These are phyloP conservation scores for Groenewaldozyma sp. DNA, from an alignment of 1,139 yeast species.

Conservation along the genomic window DNA sequence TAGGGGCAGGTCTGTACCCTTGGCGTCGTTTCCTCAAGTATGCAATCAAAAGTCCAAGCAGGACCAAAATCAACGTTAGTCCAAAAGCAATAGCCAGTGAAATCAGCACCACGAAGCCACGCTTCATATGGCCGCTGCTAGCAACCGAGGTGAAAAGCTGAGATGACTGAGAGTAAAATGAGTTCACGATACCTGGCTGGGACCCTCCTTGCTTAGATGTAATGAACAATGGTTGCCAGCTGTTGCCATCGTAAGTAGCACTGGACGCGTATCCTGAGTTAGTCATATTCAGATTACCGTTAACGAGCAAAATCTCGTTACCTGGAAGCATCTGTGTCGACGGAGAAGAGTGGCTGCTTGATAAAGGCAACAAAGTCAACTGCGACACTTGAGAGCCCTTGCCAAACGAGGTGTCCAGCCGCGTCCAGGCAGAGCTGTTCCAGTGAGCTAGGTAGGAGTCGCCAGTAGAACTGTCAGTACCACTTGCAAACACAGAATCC, in stretches of 20 bases:
- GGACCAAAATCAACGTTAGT: slow-evolving; percentile 58
- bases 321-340: slow-evolving; percentile 34
- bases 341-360: slow-evolving; percentile 24
- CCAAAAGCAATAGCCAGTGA: slow-evolving; percentile 85
- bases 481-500: slow-evolving; percentile 49
- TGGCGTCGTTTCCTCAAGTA: slow-evolving; percentile 39
- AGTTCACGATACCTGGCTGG: slow-evolving; percentile 20
- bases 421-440: slow-evolving; percentile 28
- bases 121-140: slow-evolving; percentile 23
- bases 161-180: slow-evolving; percentile 19
- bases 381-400: slow-evolving; percentile 24
- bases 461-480: slow-evolving; percentile 34
- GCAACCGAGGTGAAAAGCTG: slow-evolving; percentile 14
- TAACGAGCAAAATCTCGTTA: slow-evolving; percentile 43
- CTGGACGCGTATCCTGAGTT: slow-evolving; percentile 54
- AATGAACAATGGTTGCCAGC: slow-evolving; percentile 63
- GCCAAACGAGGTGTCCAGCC: slow-evolving; percentile 31
- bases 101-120: slow-evolving; percentile 80
- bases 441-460: slow-evolving; percentile 26
- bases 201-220: slow-evolving; percentile 27
- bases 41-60: slow-evolving; percentile 49
- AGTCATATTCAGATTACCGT: slow-evolving; percentile 50
- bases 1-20: slow-evolving; percentile 34
- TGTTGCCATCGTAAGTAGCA: slow-evolving; percentile 59
- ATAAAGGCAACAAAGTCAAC: slow-evolving; percentile 27